Base-by-base conservation (phyloP, 2,329 filamentous ascomycete species). In the Parastagonospora avenae region DNA sequence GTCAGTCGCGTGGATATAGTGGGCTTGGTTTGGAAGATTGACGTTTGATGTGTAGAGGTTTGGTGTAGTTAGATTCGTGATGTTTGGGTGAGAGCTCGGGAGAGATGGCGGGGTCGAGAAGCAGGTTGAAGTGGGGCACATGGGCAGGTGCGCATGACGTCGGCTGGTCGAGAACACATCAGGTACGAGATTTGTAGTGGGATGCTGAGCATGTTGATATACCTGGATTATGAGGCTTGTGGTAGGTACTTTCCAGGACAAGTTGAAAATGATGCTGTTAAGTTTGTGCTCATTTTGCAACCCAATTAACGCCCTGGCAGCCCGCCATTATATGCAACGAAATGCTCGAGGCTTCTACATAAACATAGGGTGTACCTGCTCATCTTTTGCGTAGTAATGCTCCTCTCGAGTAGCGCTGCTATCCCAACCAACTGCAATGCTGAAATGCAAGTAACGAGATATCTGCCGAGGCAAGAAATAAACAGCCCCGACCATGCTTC, bases 51-150 rank as follows among this genome's bases (percentile, higher is more conserved):
- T 31, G 37, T 51, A 35, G 32, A 29, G 33, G 42, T 37, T 36
- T 41, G 19, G 14, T 27, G 36, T 46, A n/a, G n/a, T n/a, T n/a
- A n/a, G n/a, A n/a, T n/a, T n/a, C n/a, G n/a, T n/a, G n/a, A n/a
- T 46, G 36, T 28, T 42, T 39, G 35, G 38, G 16, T 44, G 46
- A 39, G 33, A 39, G 43, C 31, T 45, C 28, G 33, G 35, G 41
- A 38, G 31, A 15, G 46, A 50, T 42, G 48, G 46, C 46, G 47
- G 54, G 51, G 55, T 54, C 40, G 46, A 43, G 48, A 52, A 46
- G 40, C 42, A 50, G 48, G 53, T 52, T 54, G 40, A 45, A 42
- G 55, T 54, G 51, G 52, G 52, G 49, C 54, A 55, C 36, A 42
- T 39, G 52, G 30, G 38, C 36, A 37, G 43, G 31, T 38, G 33